Evolutionary conservation across 352 stramenopile species (phyloP).

Genomic region (Pythium grandisporangium): DNA sequence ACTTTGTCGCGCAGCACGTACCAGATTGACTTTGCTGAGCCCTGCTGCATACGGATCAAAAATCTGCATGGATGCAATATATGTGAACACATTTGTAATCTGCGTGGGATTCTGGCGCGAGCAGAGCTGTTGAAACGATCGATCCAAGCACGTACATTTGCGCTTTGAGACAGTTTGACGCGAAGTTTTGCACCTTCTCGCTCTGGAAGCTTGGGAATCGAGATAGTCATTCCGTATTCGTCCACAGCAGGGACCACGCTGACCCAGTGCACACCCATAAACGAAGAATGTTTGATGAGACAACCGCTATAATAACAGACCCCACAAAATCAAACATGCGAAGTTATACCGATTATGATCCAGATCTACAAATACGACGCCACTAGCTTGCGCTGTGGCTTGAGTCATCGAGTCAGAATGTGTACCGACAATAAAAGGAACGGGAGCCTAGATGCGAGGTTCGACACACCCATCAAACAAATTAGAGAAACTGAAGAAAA

Average conservation of each 20-base stretch:
- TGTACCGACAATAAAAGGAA: constrained; percentile 92
- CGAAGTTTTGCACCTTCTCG: constrained; percentile 53
- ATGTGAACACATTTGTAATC: too few relatives aligned
- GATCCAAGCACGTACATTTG: constrained; percentile 28
- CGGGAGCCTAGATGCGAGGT: constrained; percentile 81
- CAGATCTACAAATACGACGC: constrained; percentile 92
- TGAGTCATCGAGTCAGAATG: constrained; percentile 74
- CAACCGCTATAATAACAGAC: too few relatives aligned
- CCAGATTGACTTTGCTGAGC: constrained; percentile 63
- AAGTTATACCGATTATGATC: constrained; percentile 87
- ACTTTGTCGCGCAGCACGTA: constrained; percentile 11
- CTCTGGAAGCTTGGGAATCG: constrained; percentile 68
- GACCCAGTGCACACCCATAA: too few relatives aligned
- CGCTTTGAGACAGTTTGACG: constrained; percentile 50
- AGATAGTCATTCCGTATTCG: constrained; percentile 41
- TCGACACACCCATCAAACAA: background rate
- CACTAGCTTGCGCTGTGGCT: constrained; percentile 44
- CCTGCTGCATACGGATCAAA: constrained; percentile 69
- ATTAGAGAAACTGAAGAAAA: too few relatives aligned
- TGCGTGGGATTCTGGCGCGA: too few relatives aligned
- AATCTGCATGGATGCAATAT: constrained; percentile 26
- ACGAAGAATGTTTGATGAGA: too few relatives aligned
- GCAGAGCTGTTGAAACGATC: too few relatives aligned
- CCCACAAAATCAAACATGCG: too few relatives aligned
- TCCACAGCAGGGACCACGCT: constrained; percentile 72